Evolutionary conservation across 176 grass and related monocot species (phyloP).

Genomic region (Aegilops longissima): DNA sequence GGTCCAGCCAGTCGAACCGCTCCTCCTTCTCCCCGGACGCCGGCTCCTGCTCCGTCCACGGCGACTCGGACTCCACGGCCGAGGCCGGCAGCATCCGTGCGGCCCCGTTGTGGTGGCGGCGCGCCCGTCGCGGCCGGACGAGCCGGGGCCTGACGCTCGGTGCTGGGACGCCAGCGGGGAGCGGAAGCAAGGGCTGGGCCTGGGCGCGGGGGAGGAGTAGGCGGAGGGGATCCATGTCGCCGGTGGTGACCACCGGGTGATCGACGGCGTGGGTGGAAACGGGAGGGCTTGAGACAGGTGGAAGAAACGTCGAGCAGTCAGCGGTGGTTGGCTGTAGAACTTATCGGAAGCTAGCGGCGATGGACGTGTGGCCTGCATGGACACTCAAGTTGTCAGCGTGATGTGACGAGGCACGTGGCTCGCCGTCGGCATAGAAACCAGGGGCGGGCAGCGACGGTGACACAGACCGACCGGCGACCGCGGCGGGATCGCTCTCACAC

Average conservation of each 20-base stretch:
- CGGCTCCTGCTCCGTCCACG: not conserved
- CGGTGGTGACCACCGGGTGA: not conserved
- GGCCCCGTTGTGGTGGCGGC: not conserved
- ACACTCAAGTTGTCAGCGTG: not conserved
- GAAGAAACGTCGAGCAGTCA: not conserved
- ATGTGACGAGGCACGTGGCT: no score
- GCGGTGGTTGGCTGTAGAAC: not conserved
- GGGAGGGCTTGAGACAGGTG: not conserved
- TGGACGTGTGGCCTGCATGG: not conserved
- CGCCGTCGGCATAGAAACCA: not conserved
- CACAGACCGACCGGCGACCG: not conserved
- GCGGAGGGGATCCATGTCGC: slow-evolving; percentile 24
- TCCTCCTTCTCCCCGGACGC: slow-evolving; percentile 7
- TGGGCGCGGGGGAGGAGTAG: not conserved
- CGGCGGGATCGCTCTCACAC: not conserved
- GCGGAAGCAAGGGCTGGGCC: not conserved
- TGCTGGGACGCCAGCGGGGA: not conserved
- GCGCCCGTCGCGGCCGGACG: not conserved
- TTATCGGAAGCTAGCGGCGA: not conserved
- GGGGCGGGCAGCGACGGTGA: not conserved
- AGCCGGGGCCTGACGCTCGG: not conserved
- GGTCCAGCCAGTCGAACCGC: slow-evolving; percentile 76
- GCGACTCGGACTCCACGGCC: slow-evolving; percentile 1
- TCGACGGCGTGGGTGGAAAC: not conserved
- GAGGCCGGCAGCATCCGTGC: not conserved